Evolutionary conservation across 1,284 basidiomycete species (phyloP), one percentile per base, ranked within the genome.

Genomic region (Pholiota adiposa): DNA sequence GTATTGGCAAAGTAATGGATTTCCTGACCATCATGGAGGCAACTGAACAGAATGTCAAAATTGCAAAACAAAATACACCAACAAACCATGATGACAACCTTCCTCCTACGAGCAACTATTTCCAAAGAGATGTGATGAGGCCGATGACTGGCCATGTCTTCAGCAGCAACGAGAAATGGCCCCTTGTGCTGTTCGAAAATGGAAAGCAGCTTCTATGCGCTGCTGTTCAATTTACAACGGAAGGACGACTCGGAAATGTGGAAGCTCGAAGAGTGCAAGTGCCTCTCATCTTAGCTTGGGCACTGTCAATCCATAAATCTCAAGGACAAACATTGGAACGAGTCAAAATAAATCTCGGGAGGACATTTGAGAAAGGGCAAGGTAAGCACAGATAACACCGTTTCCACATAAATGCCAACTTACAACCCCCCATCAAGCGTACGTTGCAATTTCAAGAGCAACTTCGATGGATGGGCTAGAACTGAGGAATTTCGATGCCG

Each of bases 361-460:
- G 79, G 29, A 82, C 79, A 0, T 93, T 96, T 72, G 94, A 94
- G 72, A 91, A 89, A 64, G 93, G 93, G 7, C 86, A 89, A 79
- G 85, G 85, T 81, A 54, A 43, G 70, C 53, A 19, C 14, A 29
- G 21, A n/a, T 8, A n/a, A n/a, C n/a, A n/a, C 1, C 19, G 18
- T 25, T 16, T 18, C 18, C 49, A 18, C 40, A 40, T 53, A 21
- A 18, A 3, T 29, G 11, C 48, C 16, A 7, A 25, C 31, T 49
- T 18, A 31, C 4, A 7, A 19, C 34, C 33, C 34, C n/a, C n/a
- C n/a, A 76, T 25, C 65, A 81, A 84, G 92, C 90, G 4, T 97
- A 97, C 72, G 95, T 97, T 46, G 96, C 96, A 0, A 80, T 97
- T 11, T 96, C 94, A 16, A 88, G 96, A 63, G 96, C 95, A 5